Evolutionary conservation across 192 early-diverging fungal genomes (phyloP), one percentile per base, ranked within the genome.

Genomic region (Piromyces sp.): DNA sequence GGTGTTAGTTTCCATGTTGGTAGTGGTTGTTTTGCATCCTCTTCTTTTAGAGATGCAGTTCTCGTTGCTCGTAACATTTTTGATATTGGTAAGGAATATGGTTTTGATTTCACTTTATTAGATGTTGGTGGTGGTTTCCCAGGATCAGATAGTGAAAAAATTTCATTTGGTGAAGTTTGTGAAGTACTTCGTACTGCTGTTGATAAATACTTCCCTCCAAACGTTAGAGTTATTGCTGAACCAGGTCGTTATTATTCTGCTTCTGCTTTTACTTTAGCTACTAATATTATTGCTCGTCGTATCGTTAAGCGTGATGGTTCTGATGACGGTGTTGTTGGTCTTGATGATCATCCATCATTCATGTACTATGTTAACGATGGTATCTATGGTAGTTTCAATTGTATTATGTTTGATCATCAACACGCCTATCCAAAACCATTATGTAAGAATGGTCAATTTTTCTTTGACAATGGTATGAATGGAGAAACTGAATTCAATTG

Each of bases 341-440:
- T n/a, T 26, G 9, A 31, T 38, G 36, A 38, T 30, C 81, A 81
- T 79, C 83, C 84, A 30, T 82, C 86, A 42, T 92, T 86, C 80
- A 90, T 91, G 88, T 91, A 99, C 88, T 99, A 99, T 88, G 93
- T 99, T 86, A 99, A 99, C 85, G 98, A 99, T 84, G 98, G 98
- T 80, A 93, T 97, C 88, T 99, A 99, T 84, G 97, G 95, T 79
- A 92, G 92, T 85, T 98, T 99, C 91, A 99, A 99, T 90, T 96
- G 96, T 88, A 93, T 98, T 88, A 92, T 95, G 81, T 99, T 97
- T 88, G 98, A 99, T 87, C 97, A 99, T 87, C 92, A 92, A 82
- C 82, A 89, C 36, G 93, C 94, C 30, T 81, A 86, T 40, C 93
- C 97, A 30, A 84, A 92, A 30, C 90, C 95, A 68, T 89, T 97